Base-by-base conservation (phyloP, 345 rosid genomes). In the Brassica nigra region DNA sequence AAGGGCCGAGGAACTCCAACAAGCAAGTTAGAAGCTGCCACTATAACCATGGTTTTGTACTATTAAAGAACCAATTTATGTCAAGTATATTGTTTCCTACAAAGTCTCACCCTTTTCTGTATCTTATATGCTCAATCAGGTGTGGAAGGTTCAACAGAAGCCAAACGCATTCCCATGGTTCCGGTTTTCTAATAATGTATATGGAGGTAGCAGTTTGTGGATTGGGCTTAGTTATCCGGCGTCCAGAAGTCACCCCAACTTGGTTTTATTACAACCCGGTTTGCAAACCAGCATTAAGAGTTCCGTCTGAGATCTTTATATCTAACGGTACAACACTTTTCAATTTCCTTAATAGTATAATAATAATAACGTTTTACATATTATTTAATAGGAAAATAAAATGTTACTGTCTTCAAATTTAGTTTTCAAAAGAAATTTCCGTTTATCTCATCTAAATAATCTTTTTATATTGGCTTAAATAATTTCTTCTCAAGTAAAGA, bases 151-250 rank as follows among this genome's bases (percentile, higher is more conserved):
- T 95, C 92, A 20, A 81, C 92, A 1, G 68, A 88, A 2, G 94
- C 94, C 3, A 92, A 89, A 86, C 87, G 83, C 64, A 73, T 86
- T 42, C 97, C 97, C 15, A 91, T 89, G 2, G 85, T 91, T 1
- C 37, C 85, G 99, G 81, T 95, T 92, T 74, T 93, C 97, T 69
- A 92, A 95, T 82, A 95, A 95, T 47, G 79, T 95, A 2, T 90
- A 95, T 18, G 97, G 94, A 10, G 94, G 97, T 34, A 92, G 99
- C 95, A 95, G 78, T 95, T 92, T 82, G 97, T 92, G 1, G 97
- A 95, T 76, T 91, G 95, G 95, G 97, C 99, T 36, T 91, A 86
- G 83, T 78, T 73, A 86, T 91, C 97, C 6, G 97, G 97, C 18
- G 95, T 92, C 73, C 99, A 95, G 82, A 90, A 81, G 81, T 85